These are phyloP conservation scores for Zhuliangozyma parablackwelliae DNA, from an alignment of 1,139 yeast species.

Conservation along the genomic window DNA sequence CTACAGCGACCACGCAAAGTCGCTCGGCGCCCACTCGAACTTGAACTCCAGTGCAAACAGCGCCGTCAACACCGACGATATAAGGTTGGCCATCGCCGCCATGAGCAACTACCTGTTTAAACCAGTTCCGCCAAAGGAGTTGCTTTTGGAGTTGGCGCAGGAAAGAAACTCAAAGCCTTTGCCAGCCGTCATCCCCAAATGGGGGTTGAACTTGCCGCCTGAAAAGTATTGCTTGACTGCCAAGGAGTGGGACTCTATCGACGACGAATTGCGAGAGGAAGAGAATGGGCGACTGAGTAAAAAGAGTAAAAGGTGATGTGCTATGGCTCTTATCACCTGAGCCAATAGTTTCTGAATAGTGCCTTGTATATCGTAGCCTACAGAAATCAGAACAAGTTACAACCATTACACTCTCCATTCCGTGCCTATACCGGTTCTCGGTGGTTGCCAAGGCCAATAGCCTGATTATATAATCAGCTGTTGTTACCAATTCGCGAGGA, in stretches of 20 bases:
- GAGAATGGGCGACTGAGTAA: constrained; percentile 4
- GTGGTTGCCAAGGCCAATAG: too few relatives aligned
- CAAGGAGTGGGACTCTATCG: constrained; percentile 58
- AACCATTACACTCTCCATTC: too few relatives aligned
- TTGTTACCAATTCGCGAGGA: too few relatives aligned
- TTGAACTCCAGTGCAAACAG: constrained; percentile 36
- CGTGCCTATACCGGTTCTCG: too few relatives aligned
- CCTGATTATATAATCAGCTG: too few relatives aligned
- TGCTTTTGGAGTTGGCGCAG: constrained; percentile 82
- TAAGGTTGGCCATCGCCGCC: constrained; percentile 89
- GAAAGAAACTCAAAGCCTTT: constrained; percentile 86
- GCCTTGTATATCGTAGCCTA: too few relatives aligned
- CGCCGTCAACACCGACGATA: constrained; percentile 77
- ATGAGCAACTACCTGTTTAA: constrained; percentile 91
- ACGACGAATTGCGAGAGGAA: constrained; percentile 30
- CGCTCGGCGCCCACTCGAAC: constrained; percentile 27
- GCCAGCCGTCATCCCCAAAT: constrained; percentile 87
- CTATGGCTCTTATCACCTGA: too few relatives aligned
- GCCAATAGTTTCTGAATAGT: too few relatives aligned
- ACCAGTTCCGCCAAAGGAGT: constrained; percentile 92
- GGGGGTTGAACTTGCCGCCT: constrained; percentile 94
- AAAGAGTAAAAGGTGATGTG: background rate
- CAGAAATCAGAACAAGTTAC: too few relatives aligned
- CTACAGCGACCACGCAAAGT: constrained; percentile 77
- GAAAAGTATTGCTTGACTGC: constrained; percentile 94